Base-by-base conservation (phyloP, 2,329 filamentous ascomycete genomes). In the Calonectria henricotiae region DNA sequence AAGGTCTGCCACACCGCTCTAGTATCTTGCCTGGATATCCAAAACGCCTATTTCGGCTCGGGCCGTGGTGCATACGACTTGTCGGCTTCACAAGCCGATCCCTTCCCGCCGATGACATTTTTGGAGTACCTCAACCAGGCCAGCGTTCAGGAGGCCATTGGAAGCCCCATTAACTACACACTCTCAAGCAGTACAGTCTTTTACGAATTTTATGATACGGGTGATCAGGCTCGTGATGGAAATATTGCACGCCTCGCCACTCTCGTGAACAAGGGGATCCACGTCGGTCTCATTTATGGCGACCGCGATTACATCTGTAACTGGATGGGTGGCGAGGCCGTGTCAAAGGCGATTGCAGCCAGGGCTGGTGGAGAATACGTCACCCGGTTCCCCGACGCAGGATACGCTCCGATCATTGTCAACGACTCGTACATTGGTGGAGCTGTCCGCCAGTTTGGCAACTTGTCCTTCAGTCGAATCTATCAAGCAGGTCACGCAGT, bases 371-470 rank as follows among this genome's bases (percentile, higher is more conserved):
- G 80, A 17, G 76, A 81, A 20, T 90, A 92, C 72, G 81, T 85
- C 0, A 80, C 82, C 1, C 81, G 83, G 32, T 96, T 96, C 79
- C 83, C 86, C 1, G 80, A 83, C 0, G 91, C 94, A 0, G 93
- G 93, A 0, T 96, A 96, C 79, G 89, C 90, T 0, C 89, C 92
- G 15, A 90, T 96, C 71, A 84, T 90, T 13, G 90, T 93, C 46
- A 93, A 94, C 78, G 86, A 86, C 30, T 86, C 87, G 7, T 92
- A 92, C 81, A 89, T 91, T 77, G 93, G 89, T 62, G 94, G 94
- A 23, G 88, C 89, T 67, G 93, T 94, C 0, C 89, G 93, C 4
- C 93, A 96, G 80, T 93, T 90, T 76, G 93, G 92, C 12, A 95
- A 95, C 75, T 87, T 93, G 65, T 90, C 88, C 17, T 93, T 93